Base-by-base conservation (phyloP, 1,284 basidiomycete species). In the Malassezia equina region DNA sequence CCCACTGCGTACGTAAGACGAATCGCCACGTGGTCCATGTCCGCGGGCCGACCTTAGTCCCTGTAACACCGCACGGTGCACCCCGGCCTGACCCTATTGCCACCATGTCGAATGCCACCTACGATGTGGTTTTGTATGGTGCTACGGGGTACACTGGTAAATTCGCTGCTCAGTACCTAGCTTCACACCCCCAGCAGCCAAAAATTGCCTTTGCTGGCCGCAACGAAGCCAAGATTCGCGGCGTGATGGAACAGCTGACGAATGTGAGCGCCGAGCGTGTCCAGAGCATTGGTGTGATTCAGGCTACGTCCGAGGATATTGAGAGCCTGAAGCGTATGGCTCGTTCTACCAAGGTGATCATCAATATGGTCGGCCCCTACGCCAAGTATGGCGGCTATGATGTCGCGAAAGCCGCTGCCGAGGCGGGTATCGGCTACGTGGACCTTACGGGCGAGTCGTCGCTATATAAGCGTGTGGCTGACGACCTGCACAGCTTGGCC, bases 401-500 rank as follows among this genome's bases (percentile, higher is more conserved):
- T 13, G 59, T 76, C 67, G 17, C 79, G 5, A 79, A 79, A 42
- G 79, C 80, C 0, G 83, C 81, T 58, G 78, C 78, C n/a, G 67
- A 75, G 47, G 74, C 78, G 34, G 80, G 81, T 2, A 78, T 77
- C 49, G 81, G 83, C 70, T 85, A 86, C 66, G 79, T 85, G 29
- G 84, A 86, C 73, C 76, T 84, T 19, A 55, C 56, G 33, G 79
- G 82, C 31, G 84, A 85, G 34, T 40, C 39, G 12, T 75, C 70
- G 76, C 0, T 75, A 75, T 29, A 82, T 24, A 75, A 65, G 42
- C 75, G 78, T 25, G 79, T 84, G 51, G 78, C 83, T 44, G 62
- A 75, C 3, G 69, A 81, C 78, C 84, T 80, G 62, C 83, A 87
- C 75, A 84, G 80, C 62, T 66, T 79, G 6, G 86, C 86, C 0